A percentile compares a stretch with the other conserved stretches of the same genome.
Evolutionary conservation across 2,329 filamentous ascomycete species (phyloP).

Genomic region (Paracamarosporium sp.): DNA sequence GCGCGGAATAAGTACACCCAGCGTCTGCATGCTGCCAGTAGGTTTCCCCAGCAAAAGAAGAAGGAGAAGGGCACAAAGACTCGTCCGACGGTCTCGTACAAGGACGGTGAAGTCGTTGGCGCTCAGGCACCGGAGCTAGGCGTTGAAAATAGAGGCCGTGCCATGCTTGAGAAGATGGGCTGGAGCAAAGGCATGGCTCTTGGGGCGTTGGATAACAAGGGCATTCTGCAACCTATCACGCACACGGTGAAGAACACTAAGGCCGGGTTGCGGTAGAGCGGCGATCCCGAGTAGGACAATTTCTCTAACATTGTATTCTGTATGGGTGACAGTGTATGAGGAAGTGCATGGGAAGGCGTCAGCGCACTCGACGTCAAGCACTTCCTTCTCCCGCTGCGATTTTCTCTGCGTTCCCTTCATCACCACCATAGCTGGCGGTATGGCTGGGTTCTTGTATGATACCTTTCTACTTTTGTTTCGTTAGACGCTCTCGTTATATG

Average conservation of each 20-base stretch:
- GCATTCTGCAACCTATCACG: conserved; percentile 82
- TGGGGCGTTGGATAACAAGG: conserved; percentile 82
- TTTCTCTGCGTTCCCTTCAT: background rate
- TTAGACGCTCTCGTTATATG: background rate
- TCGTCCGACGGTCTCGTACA: conserved; percentile 57
- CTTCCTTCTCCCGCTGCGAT: background rate
- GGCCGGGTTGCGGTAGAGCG: conserved; percentile 67
- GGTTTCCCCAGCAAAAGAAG: conserved; percentile 8
- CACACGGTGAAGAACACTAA: conserved; percentile 88
- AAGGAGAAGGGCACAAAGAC: conserved; percentile 8
- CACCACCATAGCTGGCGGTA: background rate
- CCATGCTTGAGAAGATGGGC: conserved; percentile 96
- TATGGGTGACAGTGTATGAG: background rate
- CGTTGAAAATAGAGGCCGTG: conserved; percentile 79
- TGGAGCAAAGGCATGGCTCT: conserved; percentile 88
- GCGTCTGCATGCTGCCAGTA: conserved; percentile 39
- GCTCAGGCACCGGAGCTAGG: conserved; percentile 84
- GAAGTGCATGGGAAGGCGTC: background rate
- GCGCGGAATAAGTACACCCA: conserved; percentile 57
- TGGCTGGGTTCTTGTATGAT: background rate
- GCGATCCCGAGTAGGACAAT: background rate
- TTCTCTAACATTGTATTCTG: background rate
- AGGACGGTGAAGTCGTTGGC: conserved; percentile 88
- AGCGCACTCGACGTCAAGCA: background rate
- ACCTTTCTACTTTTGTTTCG: background rate